Conservation (phyloP, 2,329 filamentous ascomycete genomes). For the Verticillium dahliae region DNA sequence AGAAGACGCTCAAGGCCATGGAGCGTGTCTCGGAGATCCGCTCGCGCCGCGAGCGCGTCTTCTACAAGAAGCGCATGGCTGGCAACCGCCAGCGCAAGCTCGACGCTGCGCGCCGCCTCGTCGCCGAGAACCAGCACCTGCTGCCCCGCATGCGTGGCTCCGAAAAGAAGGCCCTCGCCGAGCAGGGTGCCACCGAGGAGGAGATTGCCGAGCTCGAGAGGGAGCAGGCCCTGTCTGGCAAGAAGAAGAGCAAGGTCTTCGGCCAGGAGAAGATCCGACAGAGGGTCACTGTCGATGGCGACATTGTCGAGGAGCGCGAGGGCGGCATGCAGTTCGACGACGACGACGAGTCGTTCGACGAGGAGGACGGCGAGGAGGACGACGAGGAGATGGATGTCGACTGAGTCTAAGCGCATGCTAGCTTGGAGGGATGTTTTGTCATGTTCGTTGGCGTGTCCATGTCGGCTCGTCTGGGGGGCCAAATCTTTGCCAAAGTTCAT, state of each 20-base stretch:
- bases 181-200: slow-evolving; percentile 36
- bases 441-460: neutral
- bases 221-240: slow-evolving; percentile 17
- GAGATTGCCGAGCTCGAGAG: slow-evolving; percentile 41
- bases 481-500: neutral
- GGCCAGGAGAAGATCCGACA: slow-evolving; percentile 34
- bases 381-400: slow-evolving; percentile 26
- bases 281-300: slow-evolving; percentile 28
- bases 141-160: slow-evolving; percentile 62
- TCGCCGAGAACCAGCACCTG: slow-evolving; percentile 85
- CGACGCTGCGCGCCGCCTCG: slow-evolving; percentile 67
- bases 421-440: neutral
- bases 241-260: slow-evolving; percentile 28
- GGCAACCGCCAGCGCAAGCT: slow-evolving; percentile 81
- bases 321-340: slow-evolving; percentile 13
- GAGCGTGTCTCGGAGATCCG: slow-evolving; percentile 82
- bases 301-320: slow-evolving; percentile 20
- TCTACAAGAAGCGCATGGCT: slow-evolving; percentile 90
- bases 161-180: slow-evolving; percentile 53
- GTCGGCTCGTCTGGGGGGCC: neutral
- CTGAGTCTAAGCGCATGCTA: neutral
- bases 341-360: slow-evolving; percentile 9
- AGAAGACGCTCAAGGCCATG: slow-evolving; percentile 88
- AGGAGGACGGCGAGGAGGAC: slow-evolving; percentile 13
- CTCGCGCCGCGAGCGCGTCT: slow-evolving; percentile 74